Percentiles rank a stretch among this genome's conserved stretches.
Evolutionary conservation across 2,329 filamentous ascomycete genomes (phyloP).

Genomic region (Blastomyces silverae): DNA sequence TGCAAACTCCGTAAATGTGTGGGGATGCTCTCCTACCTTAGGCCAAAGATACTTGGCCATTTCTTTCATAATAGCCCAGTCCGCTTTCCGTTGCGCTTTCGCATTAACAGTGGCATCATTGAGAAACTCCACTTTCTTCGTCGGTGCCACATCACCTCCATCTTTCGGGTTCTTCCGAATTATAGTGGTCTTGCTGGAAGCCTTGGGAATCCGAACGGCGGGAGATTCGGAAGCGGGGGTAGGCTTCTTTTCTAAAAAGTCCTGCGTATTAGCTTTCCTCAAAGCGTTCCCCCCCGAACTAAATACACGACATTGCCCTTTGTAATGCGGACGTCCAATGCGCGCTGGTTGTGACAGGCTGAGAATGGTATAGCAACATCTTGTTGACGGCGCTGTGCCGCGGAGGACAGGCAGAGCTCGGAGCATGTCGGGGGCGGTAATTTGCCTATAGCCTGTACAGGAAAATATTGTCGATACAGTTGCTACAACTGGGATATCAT

Average conservation of each 20-base stretch:
- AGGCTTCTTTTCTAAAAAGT: slow-evolving; percentile 23
- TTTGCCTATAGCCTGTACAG: neutral
- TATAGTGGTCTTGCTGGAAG: neutral
- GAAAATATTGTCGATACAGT: neutral
- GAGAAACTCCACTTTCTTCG: slow-evolving; percentile 53
- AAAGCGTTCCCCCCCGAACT: slow-evolving; percentile 24
- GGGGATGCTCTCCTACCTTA: slow-evolving; percentile 46
- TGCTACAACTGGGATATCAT: neutral
- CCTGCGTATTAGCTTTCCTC: slow-evolving; percentile 24
- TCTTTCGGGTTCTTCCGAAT: slow-evolving; percentile 17
- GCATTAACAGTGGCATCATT: slow-evolving; percentile 59
- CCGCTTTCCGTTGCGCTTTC: slow-evolving; percentile 87
- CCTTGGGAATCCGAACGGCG: neutral
- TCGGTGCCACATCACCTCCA: slow-evolving; percentile 25
- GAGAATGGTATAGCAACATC: slow-evolving; percentile 24
- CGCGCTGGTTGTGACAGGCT: slow-evolving; percentile 24
- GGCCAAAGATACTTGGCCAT: slow-evolving; percentile 97
- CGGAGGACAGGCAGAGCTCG: slow-evolving; percentile 34
- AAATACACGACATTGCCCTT: slow-evolving; percentile 29
- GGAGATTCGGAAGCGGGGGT: neutral
- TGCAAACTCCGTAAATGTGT: neutral
- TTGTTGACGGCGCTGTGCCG: slow-evolving; percentile 29
- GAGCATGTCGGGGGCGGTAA: slow-evolving; percentile 28
- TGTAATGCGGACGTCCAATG: slow-evolving; percentile 24
- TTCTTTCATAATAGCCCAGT: slow-evolving; percentile 98